A percentile compares a stretch with the other conserved stretches of the same genome.
These are phyloP conservation scores for Psilocybe azurescens DNA, from an alignment of 768 basidiomycete species.

Conservation along the genomic window DNA sequence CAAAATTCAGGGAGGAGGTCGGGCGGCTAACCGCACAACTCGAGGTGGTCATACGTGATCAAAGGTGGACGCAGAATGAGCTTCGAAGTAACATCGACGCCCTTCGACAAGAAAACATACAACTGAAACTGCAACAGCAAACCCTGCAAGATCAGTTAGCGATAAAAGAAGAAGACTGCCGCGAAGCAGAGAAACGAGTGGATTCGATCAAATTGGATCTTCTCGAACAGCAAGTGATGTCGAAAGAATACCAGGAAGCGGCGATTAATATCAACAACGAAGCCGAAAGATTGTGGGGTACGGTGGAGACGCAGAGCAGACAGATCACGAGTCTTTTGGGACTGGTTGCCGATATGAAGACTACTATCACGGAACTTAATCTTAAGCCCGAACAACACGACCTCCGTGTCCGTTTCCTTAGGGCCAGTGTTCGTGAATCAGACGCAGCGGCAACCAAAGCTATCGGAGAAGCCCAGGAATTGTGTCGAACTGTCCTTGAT, in stretches of 20 bases:
- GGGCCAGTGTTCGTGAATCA: conserved; percentile 5
- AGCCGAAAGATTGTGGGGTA: not conserved
- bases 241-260: conserved; percentile 1
- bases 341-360: not conserved
- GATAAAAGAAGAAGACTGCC: not conserved
- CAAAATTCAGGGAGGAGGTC: not conserved
- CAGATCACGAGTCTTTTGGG: conserved; percentile 3
- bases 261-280: not conserved
- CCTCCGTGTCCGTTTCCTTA: conserved; percentile 9
- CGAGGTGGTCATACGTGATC: not conserved
- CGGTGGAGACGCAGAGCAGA: not conserved
- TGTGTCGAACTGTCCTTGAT: not conserved
- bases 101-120: not conserved
- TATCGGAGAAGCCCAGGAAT: not conserved
- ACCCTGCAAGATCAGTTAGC: not conserved
- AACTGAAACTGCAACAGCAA: not conserved
- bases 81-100: not conserved
- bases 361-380: not conserved
- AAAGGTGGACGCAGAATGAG: not conserved
- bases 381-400: not conserved
- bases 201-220: not conserved
- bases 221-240: conserved; percentile 1
- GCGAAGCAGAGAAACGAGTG: not conserved
- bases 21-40: not conserved
- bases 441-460: not conserved